Evolutionary conservation across 306 rosid species (phyloP), one percentile per base, ranked within the genome.

Genomic region (Gastrolobium bilobum): DNA sequence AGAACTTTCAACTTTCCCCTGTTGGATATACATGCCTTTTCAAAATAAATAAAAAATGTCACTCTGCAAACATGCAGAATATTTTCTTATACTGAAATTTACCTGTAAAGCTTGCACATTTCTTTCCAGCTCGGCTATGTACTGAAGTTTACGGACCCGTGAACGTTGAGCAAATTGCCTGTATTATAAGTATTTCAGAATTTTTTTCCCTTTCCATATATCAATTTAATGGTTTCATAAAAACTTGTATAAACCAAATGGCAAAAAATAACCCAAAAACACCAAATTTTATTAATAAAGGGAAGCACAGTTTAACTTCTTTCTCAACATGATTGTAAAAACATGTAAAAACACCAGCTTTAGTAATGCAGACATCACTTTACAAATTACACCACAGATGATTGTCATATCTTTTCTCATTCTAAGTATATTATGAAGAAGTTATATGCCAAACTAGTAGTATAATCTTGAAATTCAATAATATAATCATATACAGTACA

Each of bases 111-210:
- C 93, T 82, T 96, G 98, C 44, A 96, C 98, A 75, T 91, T 96
- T 82, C 96, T 96, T 86, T 96, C 99, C 81, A 96, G 90, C 89
- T 96, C 99, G 68, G 99, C 97, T 67, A 96, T 96, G 88, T 93
- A 96, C 79, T 96, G 99, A 85, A 93, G 97, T 81, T 96, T 96
- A 50, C 99, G 94, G 57, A 93, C 99, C 76, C 99, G 90, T 46
- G 99, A 96, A 7, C 99, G 97, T 83, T 96, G 99, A 73, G 99
- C 99, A 82, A 93, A 93, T 89, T 96, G 98, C 92, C 99, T 96
- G 90, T 81, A 91, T 56, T 48, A 69, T 11, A 40, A 80, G 65
- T 73, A 70, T 58, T 81, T 78, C 83, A 86, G 47, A 71, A 54
- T 62, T 40, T 4, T 37, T 53, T n/a, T 2, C 11, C 78, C 42